Evolutionary conservation across 805 yeast species (phyloP).

Genomic region (Ogataea pignaliae): DNA sequence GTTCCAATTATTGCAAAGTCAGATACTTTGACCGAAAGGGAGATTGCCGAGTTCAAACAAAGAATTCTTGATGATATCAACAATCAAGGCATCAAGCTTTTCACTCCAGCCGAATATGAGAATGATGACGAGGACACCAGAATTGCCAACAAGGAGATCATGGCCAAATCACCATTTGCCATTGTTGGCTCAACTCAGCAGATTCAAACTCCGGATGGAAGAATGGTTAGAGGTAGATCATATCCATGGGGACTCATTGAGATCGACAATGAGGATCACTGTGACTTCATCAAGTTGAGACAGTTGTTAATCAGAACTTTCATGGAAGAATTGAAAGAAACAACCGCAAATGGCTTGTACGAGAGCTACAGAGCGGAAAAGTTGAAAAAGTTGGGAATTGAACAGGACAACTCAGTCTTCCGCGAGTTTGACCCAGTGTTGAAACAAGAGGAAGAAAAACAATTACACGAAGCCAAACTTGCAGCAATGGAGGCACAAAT

Average conservation of each 20-base stretch:
- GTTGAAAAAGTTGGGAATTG: slow-evolving; percentile 75
- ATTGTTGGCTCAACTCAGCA: slow-evolving; percentile 83
- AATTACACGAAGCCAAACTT: slow-evolving; percentile 88
- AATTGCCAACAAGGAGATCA: slow-evolving; percentile 58
- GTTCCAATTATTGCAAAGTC: slow-evolving; percentile 94
- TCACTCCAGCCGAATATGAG: slow-evolving; percentile 73
- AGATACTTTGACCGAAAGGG: slow-evolving; percentile 87
- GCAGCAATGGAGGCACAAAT: slow-evolving; percentile 94
- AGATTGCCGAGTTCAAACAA: slow-evolving; percentile 68
- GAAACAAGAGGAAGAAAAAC: slow-evolving; percentile 91
- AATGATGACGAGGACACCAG: slow-evolving; percentile 77
- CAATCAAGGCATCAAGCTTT: slow-evolving; percentile 68
- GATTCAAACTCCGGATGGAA: slow-evolving; percentile 69
- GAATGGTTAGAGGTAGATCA: slow-evolving; percentile 80
- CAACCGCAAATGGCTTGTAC: slow-evolving; percentile 69
- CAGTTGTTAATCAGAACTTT: slow-evolving; percentile 85
- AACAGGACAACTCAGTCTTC: slow-evolving; percentile 91
- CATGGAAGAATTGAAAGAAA: slow-evolving; percentile 90
- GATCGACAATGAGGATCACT: slow-evolving; percentile 90
- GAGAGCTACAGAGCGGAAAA: slow-evolving; percentile 88
- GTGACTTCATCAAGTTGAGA: slow-evolving; percentile 86
- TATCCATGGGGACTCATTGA: slow-evolving; percentile 98
- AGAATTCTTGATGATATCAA: slow-evolving; percentile 74
- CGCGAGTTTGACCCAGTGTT: slow-evolving; percentile 89
- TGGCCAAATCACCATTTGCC: slow-evolving; percentile 82